phyloP scores from a whole-genome alignment of 257 asterid genomes.

The Lycium ferocissimum region DNA sequence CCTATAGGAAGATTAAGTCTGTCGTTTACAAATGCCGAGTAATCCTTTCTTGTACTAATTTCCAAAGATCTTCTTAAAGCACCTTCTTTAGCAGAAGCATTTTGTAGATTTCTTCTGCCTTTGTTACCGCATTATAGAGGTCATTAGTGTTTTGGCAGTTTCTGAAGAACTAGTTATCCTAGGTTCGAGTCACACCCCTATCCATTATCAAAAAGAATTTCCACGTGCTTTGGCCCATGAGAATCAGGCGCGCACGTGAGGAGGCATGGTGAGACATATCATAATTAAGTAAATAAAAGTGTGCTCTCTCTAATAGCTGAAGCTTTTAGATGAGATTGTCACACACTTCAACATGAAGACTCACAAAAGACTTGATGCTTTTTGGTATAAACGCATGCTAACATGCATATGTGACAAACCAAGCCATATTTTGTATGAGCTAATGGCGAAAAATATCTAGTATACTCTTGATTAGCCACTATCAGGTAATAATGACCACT shows the following conservation, averaged over 20 bases:
- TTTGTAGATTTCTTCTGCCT: neutral
- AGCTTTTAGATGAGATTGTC: no score
- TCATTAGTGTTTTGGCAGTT: slow-evolving; percentile 1
- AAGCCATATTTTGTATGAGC: neutral
- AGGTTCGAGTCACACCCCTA: no score
- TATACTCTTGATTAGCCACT: slow-evolving; percentile 5
- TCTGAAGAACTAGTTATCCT: neutral
- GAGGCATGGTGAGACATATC: no score
- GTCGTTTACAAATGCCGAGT: neutral
- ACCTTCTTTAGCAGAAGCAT: slow-evolving; percentile 19
- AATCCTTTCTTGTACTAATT: neutral
- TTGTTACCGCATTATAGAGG: neutral
- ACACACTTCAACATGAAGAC: no score
- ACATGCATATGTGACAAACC: no score
- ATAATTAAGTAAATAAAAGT: no score
- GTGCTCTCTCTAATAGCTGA: no score
- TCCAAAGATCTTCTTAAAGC: slow-evolving; percentile 6
- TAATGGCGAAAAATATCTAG: neutral
- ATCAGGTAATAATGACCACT: slow-evolving; percentile 1
- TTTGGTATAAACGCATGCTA: no score
- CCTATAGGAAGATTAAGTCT: neutral
- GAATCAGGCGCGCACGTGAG: no score
- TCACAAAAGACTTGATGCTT: no score
- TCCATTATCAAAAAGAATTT: no score
- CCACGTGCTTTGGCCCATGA: no score